Conservation (phyloP, 768 basidiomycete genomes). For the Rubroboletus satanas region DNA sequence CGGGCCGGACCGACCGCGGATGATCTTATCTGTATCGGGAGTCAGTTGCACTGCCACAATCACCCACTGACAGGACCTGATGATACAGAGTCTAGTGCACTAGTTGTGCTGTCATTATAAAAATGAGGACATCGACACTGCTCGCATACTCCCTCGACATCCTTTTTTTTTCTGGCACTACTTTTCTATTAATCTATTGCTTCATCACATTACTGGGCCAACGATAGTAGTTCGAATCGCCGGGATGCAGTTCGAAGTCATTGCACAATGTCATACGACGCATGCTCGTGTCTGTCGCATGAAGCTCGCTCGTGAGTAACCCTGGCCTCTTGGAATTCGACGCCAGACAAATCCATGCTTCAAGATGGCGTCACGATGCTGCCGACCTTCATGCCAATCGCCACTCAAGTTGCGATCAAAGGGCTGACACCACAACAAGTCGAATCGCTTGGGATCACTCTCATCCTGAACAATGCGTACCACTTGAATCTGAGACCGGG, state of each 20-base stretch:
- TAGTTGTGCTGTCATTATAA: neutral
- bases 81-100: neutral
- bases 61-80: too few species aligned
- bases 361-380: slow-evolving; percentile 77
- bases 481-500: slow-evolving; percentile 87
- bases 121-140: neutral
- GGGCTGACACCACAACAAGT: slow-evolving; percentile 84
- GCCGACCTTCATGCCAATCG: slow-evolving; percentile 93
- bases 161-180: neutral
- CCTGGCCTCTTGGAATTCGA: slow-evolving; percentile 1
- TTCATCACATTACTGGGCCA: neutral
- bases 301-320: slow-evolving; percentile 66
- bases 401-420: slow-evolving; percentile 90
- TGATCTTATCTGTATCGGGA: too few species aligned
- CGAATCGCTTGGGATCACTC: slow-evolving; percentile 73
- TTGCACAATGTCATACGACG: slow-evolving; percentile 79
- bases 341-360: slow-evolving; percentile 1
- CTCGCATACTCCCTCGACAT: neutral
- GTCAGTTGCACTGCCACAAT: too few species aligned
- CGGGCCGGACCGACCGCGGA: slow-evolving; percentile 19
- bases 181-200: too few species aligned
- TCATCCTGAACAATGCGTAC: slow-evolving; percentile 89
- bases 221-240: neutral
- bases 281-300: slow-evolving; percentile 81
- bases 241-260: slow-evolving; percentile 74